Percentiles rank a stretch among this genome's conserved stretches.
These are phyloP conservation scores for Starmerella davenportii DNA, from an alignment of 805 yeast species.

Conservation along the genomic window DNA sequence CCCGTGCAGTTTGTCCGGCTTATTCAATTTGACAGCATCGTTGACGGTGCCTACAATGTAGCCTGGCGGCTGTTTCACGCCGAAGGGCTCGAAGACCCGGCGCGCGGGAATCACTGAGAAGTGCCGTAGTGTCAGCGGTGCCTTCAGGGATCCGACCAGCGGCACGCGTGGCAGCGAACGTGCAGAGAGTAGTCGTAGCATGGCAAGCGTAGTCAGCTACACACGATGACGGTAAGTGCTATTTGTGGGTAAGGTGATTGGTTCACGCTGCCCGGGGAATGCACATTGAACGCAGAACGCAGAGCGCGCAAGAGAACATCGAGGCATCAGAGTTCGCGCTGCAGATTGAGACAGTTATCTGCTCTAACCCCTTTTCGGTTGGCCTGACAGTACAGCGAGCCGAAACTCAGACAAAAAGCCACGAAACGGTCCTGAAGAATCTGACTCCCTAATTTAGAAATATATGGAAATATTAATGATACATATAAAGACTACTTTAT, in stretches of 20 bases:
- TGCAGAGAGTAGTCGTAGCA: background rate
- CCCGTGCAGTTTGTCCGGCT: conserved; percentile 49
- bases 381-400: too few species aligned
- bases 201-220: background rate
- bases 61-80: conserved; percentile 72
- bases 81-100: conserved; percentile 17
- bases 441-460: too few species aligned
- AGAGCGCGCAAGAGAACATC: too few species aligned
- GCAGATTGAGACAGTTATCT: too few species aligned
- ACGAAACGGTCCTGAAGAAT: too few species aligned
- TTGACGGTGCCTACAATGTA: conserved; percentile 82
- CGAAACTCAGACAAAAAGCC: too few species aligned
- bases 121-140: conserved; percentile 2
- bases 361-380: too few species aligned
- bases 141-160: background rate
- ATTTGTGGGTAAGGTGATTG: background rate
- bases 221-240: background rate
- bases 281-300: too few species aligned
- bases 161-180: background rate
- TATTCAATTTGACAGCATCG: conserved; percentile 63
- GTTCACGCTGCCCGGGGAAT: background rate
- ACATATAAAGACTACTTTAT: too few species aligned
- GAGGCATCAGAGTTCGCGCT: too few species aligned
- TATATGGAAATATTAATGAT: too few species aligned
- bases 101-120: conserved; percentile 11